Percentiles rank a stretch among this genome's conserved stretches.
Conservation (phyloP, 768 basidiomycete genomes). For the Antrodiella citrinella region DNA sequence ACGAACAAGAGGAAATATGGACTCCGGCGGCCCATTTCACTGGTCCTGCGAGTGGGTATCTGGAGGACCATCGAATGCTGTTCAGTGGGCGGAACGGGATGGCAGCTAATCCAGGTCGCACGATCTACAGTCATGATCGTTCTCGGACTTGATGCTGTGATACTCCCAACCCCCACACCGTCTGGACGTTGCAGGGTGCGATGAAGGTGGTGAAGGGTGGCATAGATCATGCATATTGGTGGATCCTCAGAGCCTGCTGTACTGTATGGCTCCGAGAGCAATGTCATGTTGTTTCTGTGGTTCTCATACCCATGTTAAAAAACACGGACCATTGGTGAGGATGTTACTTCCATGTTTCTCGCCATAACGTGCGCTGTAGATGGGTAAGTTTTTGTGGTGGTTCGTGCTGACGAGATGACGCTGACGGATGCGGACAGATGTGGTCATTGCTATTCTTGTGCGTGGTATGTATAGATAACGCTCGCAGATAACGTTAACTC, state of each 20-base stretch:
- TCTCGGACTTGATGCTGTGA: neutral
- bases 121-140: slow-evolving; percentile 16
- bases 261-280: neutral
- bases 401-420: neutral
- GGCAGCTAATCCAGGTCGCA: slow-evolving; percentile 18
- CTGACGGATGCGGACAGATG: neutral
- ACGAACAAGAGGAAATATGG: neutral
- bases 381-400: neutral
- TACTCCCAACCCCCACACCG: no score
- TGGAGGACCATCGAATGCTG: slow-evolving; percentile 12
- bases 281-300: neutral
- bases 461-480: no score
- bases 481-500: no score
- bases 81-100: slow-evolving; percentile 9
- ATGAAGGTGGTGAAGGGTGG: no score
- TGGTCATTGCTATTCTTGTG: no score
- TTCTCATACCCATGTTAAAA: no score
- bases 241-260: no score
- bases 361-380: neutral
- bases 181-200: no score
- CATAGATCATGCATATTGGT: no score
- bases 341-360: no score
- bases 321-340: no score
- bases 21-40: slow-evolving; percentile 7
- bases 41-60: slow-evolving; percentile 15